Evolutionary conservation across 139 green algal genomes (phyloP).

Genomic region (Volvox reticuliferus): DNA sequence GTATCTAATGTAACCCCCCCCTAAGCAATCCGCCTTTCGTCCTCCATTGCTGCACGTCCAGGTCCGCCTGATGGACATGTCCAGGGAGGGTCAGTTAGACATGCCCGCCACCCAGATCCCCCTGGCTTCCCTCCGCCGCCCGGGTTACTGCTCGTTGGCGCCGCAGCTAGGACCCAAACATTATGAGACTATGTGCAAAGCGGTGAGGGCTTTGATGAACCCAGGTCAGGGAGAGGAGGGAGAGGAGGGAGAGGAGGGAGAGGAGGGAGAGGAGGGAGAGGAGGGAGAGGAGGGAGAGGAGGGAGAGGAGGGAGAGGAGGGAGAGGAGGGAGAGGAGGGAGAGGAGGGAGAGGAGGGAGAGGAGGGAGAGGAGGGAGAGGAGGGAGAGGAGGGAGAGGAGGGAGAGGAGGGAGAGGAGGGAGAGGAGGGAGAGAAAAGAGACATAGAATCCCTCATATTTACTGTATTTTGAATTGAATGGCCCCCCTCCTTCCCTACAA

Average conservation of each 20-base stretch:
- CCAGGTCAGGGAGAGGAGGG: too few species aligned
- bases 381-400: not conserved
- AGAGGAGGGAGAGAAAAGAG: too few species aligned
- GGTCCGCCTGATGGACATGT: constrained; percentile 53
- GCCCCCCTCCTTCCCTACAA: too few species aligned
- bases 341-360: not conserved
- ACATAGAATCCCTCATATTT: too few species aligned
- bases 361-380: too few species aligned
- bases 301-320: not conserved
- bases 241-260: not conserved
- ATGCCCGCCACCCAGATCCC: constrained; percentile 48
- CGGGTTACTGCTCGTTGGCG: constrained; percentile 43
- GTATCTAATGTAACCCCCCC: too few species aligned
- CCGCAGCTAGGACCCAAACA: constrained; percentile 49
- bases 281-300: not conserved
- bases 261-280: not conserved
- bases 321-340: not conserved
- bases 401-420: not conserved
- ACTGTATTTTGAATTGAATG: too few species aligned
- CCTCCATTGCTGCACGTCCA: not conserved
- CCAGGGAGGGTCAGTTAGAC: constrained; percentile 63
- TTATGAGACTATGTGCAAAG: constrained; percentile 56
- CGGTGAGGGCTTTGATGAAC: constrained; percentile 28
- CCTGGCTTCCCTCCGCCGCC: constrained; percentile 52
- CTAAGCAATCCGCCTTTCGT: not conserved